Conservation (phyloP, 495 filamentous ascomycete species). For the Tuber indicum region DNA sequence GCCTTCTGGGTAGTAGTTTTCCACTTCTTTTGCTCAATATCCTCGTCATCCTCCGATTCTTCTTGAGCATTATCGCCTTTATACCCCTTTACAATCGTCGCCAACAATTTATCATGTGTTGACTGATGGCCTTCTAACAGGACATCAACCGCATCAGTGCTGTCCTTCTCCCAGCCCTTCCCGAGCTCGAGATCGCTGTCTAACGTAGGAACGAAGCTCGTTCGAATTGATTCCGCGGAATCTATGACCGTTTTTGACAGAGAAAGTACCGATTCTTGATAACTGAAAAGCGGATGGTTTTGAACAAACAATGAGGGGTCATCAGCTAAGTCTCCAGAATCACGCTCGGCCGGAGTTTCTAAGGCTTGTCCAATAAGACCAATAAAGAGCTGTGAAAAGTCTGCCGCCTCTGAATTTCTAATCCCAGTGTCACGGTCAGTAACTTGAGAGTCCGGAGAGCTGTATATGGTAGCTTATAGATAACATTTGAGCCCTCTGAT, state of each 20-base stretch:
- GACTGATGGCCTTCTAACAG: background rate
- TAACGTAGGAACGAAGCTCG: constrained; percentile 6
- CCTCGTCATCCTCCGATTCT: background rate
- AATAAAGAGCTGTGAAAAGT: constrained; percentile 18
- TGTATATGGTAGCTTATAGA: background rate
- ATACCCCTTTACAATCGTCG: background rate
- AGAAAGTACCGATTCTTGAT: constrained; percentile 15
- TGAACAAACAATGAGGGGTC: constrained; percentile 1
- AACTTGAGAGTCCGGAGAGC: background rate
- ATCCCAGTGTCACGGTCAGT: background rate
- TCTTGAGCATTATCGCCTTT: constrained; percentile 7
- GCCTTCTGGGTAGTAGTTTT: constrained; percentile 15
- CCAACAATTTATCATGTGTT: background rate
- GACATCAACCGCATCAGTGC: constrained; percentile 5
- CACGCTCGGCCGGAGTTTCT: background rate
- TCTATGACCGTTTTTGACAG: constrained; percentile 18
- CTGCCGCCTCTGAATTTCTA: constrained; percentile 16
- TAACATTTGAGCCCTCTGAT: constrained; percentile 28
- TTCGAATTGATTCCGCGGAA: constrained; percentile 22
- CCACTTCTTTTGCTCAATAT: constrained; percentile 16
- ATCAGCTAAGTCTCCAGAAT: background rate
- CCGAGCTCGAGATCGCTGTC: constrained; percentile 18
- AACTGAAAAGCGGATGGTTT: constrained; percentile 10
- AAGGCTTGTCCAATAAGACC: constrained; percentile 10
- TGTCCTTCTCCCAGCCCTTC: constrained; percentile 28